A percentile compares a stretch with the other conserved stretches of the same genome.
phyloP scores from a whole-genome alignment of 306 rosid species.

The Alnus rubra region DNA sequence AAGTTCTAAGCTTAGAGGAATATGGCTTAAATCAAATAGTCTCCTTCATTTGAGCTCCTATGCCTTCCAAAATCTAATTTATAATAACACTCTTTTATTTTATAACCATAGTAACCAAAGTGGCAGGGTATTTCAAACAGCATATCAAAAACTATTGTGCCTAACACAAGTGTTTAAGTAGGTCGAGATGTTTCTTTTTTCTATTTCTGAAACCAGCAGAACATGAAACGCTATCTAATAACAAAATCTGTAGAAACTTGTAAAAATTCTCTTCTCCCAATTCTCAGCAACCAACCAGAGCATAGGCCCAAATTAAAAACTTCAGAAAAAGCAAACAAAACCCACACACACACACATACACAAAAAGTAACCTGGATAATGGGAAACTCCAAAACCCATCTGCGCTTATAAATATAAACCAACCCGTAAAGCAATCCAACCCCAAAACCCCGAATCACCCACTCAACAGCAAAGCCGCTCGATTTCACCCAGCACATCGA shows the following conservation, averaged over 20 bases:
- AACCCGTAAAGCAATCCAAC: slow-evolving; percentile 65
- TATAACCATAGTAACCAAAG: neutral
- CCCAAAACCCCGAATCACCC: slow-evolving; percentile 52
- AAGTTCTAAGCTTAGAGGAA: neutral
- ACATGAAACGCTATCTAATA: neutral
- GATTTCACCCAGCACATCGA: slow-evolving; percentile 50
- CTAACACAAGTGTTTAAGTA: neutral
- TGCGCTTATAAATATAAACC: slow-evolving; percentile 60
- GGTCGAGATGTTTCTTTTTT: neutral
- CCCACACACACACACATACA: neutral
- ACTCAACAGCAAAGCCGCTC: slow-evolving; percentile 29
- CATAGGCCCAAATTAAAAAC: neutral
- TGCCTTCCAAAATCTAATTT: neutral
- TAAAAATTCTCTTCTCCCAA: neutral
- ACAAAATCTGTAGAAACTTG: neutral
- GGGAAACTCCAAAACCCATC: slow-evolving; percentile 87
- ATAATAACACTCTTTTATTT: neutral
- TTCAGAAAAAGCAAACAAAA: slow-evolving; percentile 1
- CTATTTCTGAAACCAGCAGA: neutral
- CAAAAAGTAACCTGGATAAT: slow-evolving; percentile 72
- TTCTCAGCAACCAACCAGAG: slow-evolving; percentile 10
- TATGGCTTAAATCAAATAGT: neutral
- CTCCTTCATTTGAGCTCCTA: neutral
- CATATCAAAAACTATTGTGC: neutral
- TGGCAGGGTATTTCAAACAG: neutral